Base-by-base conservation (phyloP, 2,329 filamentous ascomycete genomes). In the Cadophora malorum region DNA sequence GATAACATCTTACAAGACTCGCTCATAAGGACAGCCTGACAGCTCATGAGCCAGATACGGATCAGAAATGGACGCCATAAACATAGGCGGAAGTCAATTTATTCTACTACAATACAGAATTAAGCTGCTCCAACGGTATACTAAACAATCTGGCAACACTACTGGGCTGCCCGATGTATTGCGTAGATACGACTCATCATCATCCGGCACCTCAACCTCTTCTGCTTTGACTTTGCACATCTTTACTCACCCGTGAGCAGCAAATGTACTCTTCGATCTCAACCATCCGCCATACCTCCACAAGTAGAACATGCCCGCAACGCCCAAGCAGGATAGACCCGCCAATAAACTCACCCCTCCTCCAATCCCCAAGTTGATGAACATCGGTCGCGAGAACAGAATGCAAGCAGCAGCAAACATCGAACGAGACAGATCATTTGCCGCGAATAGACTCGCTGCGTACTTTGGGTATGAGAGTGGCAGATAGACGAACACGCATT, bases 321-420 rank as follows among this genome's bases (percentile, higher is more conserved):
- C 62, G 19, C 68, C 66, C 14, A 68, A n/a, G 35, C 66, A 68
- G 3, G 63, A 64, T 61, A 70, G 14, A 35, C 68, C 66, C 19
- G 68, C 88, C 6, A 91, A 80, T 41, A 91, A 72, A 68, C 82
- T 86, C 0, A 84, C 82, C 2, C 88, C 89, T 55, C 79, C 80
- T 5, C 82, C 86, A 33, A 91, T 84, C 16, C 88, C 88, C 5
- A 91, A 73, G 72, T 88, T 86, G 19, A 79, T 77, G 66, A 85
- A 91, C 64, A 91, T 80, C 6, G 88, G 88, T 58, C 84, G 81
- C 0, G 85, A 83, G 72, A 90, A 90, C 23, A 90, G 78, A 56
- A 91, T 83, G 31, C 84, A 85, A 0, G 83, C 87, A 63, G 85
- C 87, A 7, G 88, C 89, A 2, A 90, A 78, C 2, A 85, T 82